Evolutionary conservation across 2,329 filamentous ascomycete species (phyloP).

Genomic region (Coniochaeta prunicola): DNA sequence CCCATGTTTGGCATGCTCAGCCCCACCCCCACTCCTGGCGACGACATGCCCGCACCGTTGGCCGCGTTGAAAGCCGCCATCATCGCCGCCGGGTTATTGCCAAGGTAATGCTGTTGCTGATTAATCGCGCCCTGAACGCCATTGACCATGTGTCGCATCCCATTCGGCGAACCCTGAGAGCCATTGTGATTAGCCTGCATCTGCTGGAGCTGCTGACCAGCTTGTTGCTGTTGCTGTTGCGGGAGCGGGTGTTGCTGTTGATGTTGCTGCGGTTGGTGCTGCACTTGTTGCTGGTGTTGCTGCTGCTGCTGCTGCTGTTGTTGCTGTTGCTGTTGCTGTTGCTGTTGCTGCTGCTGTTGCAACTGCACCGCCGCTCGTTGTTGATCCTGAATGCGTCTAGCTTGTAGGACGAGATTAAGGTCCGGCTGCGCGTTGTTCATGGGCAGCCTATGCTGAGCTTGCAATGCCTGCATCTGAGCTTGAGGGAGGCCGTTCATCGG

Average conservation of each 20-base stretch:
- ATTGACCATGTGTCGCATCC: slow-evolving; percentile 28
- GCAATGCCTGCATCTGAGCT: slow-evolving; percentile 58
- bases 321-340: slow-evolving; percentile 14
- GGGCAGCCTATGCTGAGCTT: slow-evolving; percentile 54
- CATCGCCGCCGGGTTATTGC: slow-evolving; percentile 45
- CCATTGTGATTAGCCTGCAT: slow-evolving; percentile 20
- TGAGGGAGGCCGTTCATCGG: slow-evolving; percentile 61
- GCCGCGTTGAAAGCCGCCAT: slow-evolving; percentile 41
- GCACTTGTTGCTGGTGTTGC: slow-evolving; percentile 26
- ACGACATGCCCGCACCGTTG: slow-evolving; percentile 34
- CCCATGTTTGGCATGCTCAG: slow-evolving; percentile 39
- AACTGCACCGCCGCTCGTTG: slow-evolving; percentile 35
- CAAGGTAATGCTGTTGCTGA: slow-evolving; percentile 47
- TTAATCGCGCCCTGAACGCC: slow-evolving; percentile 26
- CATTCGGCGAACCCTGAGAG: slow-evolving; percentile 22
- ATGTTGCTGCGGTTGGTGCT: slow-evolving; percentile 21
- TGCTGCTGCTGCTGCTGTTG: slow-evolving; percentile 24
- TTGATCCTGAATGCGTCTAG: slow-evolving; percentile 60
- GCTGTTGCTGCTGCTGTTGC: slow-evolving; percentile 22
- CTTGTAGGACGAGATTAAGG: slow-evolving; percentile 52
- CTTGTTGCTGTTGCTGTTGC: slow-evolving; percentile 24
- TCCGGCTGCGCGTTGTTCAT: slow-evolving; percentile 39
- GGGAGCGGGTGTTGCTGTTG: slow-evolving; percentile 18
- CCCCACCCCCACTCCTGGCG: slow-evolving; percentile 32
- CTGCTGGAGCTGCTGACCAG: slow-evolving; percentile 29